phyloP scores from a whole-genome alignment of 2,329 filamentous ascomycete genomes.

The Pseudofabraea citricarpa region DNA sequence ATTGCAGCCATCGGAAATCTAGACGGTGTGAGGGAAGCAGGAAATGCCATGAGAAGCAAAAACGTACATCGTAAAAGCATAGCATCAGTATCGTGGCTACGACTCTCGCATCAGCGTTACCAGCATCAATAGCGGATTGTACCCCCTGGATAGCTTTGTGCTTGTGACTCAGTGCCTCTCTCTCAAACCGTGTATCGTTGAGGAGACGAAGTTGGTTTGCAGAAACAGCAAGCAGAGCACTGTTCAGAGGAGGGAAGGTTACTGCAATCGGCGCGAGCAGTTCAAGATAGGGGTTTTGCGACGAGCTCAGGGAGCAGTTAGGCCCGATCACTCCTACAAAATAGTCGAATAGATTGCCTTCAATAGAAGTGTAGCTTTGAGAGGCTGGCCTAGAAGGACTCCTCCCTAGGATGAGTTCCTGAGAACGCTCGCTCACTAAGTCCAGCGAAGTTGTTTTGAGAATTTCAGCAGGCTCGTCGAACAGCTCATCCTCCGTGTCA shows the following conservation, averaged over 20 bases:
- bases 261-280: background rate
- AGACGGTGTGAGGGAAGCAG: background rate
- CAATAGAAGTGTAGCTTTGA: background rate
- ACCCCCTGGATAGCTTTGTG: background rate
- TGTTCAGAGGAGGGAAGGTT: background rate
- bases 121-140: background rate
- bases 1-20: constrained; percentile 1
- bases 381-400: background rate
- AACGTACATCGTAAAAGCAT: background rate
- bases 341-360: constrained; percentile 2
- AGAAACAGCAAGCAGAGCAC: background rate
- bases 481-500: background rate
- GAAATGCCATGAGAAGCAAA: background rate
- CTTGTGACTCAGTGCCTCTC: background rate
- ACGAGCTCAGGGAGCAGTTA: background rate
- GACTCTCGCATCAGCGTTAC: background rate
- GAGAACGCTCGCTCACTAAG: no score
- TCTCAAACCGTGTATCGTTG: background rate
- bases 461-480: background rate
- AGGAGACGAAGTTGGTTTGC: background rate
- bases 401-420: background rate
- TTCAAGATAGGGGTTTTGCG: background rate
- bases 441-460: background rate
- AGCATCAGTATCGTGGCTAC: background rate
- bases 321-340: background rate